Conservation (phyloP, 371 early-diverging fungal genomes). For the Mucor circinelloides region DNA sequence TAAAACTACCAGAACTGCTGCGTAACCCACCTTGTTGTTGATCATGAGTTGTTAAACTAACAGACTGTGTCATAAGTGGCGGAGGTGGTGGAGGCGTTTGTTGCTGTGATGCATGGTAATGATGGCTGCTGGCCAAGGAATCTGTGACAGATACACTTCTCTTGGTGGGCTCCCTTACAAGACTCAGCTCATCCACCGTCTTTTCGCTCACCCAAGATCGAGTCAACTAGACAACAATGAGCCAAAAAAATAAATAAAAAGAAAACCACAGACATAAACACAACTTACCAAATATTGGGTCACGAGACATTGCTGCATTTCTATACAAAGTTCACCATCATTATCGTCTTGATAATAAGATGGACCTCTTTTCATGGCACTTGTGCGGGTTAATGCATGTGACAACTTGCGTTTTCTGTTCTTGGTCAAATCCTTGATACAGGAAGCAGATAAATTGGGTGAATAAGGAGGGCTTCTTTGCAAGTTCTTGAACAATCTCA, state of each 20-base stretch:
- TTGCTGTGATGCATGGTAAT: neutral
- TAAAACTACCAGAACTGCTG: constrained; percentile 42
- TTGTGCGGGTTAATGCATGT: constrained; percentile 37
- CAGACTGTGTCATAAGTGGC: constrained; percentile 9
- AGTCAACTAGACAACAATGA: constrained; percentile 53
- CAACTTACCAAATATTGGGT: constrained; percentile 67
- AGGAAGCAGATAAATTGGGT: constrained; percentile 48
- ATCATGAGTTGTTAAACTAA: constrained; percentile 10
- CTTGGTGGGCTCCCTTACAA: constrained; percentile 67
- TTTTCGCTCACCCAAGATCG: constrained; percentile 66
- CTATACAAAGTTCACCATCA: constrained; percentile 32
- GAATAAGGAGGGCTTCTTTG: constrained; percentile 66
- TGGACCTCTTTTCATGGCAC: constrained; percentile 16
- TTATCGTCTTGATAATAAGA: constrained; percentile 14
- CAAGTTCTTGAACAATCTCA: constrained; percentile 51
- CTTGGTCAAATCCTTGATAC: constrained; percentile 56
- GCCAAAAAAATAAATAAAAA: too few species aligned
- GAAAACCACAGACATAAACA: neutral
- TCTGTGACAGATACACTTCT: constrained; percentile 36
- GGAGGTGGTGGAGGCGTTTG: neutral
- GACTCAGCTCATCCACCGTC: constrained; percentile 75
- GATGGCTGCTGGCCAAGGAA: neutral
- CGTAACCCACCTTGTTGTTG: constrained; percentile 29
- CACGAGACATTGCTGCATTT: constrained; percentile 55
- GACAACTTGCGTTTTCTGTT: constrained; percentile 49